Evolutionary conservation across 2,329 filamentous ascomycete genomes (phyloP).

Genomic region (Fusarium duplospermum): DNA sequence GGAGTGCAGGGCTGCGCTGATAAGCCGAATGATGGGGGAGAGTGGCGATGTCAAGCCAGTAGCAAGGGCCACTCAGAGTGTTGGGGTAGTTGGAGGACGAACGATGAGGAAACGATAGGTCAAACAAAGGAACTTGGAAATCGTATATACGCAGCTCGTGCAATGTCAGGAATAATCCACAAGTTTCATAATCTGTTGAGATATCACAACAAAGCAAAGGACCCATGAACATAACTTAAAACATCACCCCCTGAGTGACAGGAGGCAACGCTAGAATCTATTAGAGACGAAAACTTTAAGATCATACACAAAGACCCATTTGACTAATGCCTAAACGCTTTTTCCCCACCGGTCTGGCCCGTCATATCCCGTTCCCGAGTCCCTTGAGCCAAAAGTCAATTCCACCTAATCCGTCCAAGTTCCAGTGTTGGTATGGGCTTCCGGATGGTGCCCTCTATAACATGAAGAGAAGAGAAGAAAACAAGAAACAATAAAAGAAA

Average conservation of each 20-base stretch:
- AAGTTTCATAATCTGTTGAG: constrained; percentile 3
- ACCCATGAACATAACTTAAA: not conserved
- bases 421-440: constrained; percentile 43
- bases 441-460: constrained; percentile 36
- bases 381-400: constrained; percentile 17
- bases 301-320: constrained; percentile 2
- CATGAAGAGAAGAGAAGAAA: constrained; percentile 1
- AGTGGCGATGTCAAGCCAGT: constrained; percentile 29
- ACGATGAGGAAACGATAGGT: constrained; percentile 39
- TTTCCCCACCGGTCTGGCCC: constrained; percentile 10
- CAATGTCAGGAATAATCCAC: constrained; percentile 3
- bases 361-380: constrained; percentile 4
- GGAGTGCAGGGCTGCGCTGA: constrained; percentile 56
- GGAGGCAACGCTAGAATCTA: not conserved
- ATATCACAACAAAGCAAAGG: not conserved
- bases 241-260: not conserved
- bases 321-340: constrained; percentile 10
- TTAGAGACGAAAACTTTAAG: constrained; percentile 2
- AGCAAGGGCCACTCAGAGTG: not conserved
- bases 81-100: constrained; percentile 26
- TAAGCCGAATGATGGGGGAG: constrained; percentile 57
- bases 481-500: not conserved
- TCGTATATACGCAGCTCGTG: not conserved
- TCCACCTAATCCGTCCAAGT: constrained; percentile 21
- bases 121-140: not conserved